These are phyloP conservation scores for Arachnomyces sp. DNA, from an alignment of 2,329 filamentous ascomycete genomes.

Conservation along the genomic window DNA sequence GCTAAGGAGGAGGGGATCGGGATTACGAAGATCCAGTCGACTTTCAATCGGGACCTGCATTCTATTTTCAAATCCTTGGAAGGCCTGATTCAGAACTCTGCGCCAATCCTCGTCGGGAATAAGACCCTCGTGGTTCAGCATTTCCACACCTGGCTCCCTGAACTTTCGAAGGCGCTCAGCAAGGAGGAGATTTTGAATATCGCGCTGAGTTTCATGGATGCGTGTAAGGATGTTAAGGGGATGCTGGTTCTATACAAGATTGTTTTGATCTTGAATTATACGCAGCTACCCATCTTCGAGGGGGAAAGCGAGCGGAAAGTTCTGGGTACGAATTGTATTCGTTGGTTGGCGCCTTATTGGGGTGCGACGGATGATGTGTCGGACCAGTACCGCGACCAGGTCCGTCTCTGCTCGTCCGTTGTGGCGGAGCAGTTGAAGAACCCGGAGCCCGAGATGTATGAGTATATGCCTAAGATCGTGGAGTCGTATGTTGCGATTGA, in stretches of 20 bases:
- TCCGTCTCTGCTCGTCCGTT: slow-evolving; percentile 86
- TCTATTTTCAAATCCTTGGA: slow-evolving; percentile 86
- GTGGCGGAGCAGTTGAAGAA: slow-evolving; percentile 75
- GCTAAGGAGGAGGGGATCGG: slow-evolving; percentile 83
- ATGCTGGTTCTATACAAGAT: slow-evolving; percentile 89
- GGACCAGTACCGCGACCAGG: slow-evolving; percentile 85
- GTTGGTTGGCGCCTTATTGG: slow-evolving; percentile 94
- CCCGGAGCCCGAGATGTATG: slow-evolving; percentile 70
- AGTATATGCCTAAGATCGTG: slow-evolving; percentile 84
- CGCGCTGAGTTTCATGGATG: slow-evolving; percentile 87
- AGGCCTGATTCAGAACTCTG: slow-evolving; percentile 76
- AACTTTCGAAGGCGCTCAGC: slow-evolving; percentile 66
- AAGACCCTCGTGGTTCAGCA: slow-evolving; percentile 94
- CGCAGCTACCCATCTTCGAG: slow-evolving; percentile 70
- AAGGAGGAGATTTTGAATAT: slow-evolving; percentile 83
- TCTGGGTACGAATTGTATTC: slow-evolving; percentile 70
- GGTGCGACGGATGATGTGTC: slow-evolving; percentile 64
- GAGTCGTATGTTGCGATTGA: slow-evolving; percentile 78
- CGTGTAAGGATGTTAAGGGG: slow-evolving; percentile 76
- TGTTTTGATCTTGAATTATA: slow-evolving; percentile 85
- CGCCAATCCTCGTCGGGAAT: slow-evolving; percentile 80
- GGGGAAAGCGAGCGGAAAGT: slow-evolving; percentile 65
- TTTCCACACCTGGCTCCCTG: slow-evolving; percentile 95
- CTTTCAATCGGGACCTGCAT: slow-evolving; percentile 75
- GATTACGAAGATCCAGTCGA: slow-evolving; percentile 61